Percentiles rank a stretch among this genome's conserved stretches.
phyloP scores from a whole-genome alignment of 2,329 filamentous ascomycete species.

The Colletotrichum lupini region DNA sequence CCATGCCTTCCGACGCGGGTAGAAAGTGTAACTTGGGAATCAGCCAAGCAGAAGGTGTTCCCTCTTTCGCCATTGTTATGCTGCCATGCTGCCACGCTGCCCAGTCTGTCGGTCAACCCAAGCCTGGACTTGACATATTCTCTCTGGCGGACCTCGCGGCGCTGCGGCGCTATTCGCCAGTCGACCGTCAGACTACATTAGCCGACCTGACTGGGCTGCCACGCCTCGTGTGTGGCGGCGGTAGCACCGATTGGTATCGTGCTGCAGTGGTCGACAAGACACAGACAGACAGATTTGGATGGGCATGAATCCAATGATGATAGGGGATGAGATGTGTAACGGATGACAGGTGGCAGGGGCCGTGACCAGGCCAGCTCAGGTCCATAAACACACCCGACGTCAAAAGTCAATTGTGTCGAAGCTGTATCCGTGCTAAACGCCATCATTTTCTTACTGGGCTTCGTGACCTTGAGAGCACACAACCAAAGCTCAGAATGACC shows the following conservation, averaged over 20 bases:
- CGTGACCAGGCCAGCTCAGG: not conserved
- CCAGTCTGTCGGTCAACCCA: not conserved
- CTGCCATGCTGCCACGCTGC: not conserved
- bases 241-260: not conserved
- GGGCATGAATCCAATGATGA: not conserved
- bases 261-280: not conserved
- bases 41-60: slow-evolving; percentile 16
- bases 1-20: slow-evolving; percentile 23
- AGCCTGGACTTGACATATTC: not conserved
- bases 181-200: slow-evolving; percentile 2
- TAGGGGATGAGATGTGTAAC: not conserved
- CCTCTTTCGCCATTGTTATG: not conserved
- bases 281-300: not conserved
- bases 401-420: not conserved
- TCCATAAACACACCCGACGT: not conserved
- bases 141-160: slow-evolving; percentile 1
- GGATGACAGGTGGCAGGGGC: not conserved
- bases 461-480: not conserved
- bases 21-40: slow-evolving; percentile 17
- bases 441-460: not conserved
- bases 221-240: not conserved
- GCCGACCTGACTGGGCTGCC: not conserved
- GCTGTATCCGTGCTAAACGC: not conserved
- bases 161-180: not conserved
- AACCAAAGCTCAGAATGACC: not conserved